These are phyloP conservation scores for Trifolium dubium DNA, from an alignment of 306 rosid species.

Conservation along the genomic window DNA sequence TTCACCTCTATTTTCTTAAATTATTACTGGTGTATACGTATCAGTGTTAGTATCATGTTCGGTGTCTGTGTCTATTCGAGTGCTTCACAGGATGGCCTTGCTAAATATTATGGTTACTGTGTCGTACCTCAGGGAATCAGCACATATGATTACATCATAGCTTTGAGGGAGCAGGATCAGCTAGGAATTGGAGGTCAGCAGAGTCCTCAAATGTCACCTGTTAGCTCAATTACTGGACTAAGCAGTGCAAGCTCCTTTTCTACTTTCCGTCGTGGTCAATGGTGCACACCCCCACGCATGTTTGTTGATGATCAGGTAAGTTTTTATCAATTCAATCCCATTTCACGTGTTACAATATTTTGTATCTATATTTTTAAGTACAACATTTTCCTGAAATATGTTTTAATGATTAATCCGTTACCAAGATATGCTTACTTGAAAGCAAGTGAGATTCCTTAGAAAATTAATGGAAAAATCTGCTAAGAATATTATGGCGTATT, in stretches of 20 bases:
- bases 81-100: background rate
- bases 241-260: slow-evolving; percentile 97
- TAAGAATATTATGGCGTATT: background rate
- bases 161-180: slow-evolving; percentile 95
- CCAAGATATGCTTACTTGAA: background rate
- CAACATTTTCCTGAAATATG: slow-evolving; percentile 19
- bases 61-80: background rate
- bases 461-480: background rate
- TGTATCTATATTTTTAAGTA: background rate
- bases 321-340: slow-evolving; percentile 23
- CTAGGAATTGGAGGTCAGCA: slow-evolving; percentile 91
- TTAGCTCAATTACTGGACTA: slow-evolving; percentile 92
- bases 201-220: slow-evolving; percentile 97
- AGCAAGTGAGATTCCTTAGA: background rate
- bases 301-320: slow-evolving; percentile 95
- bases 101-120: slow-evolving; percentile 33
- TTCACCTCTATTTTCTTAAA: background rate
- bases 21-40: background rate
- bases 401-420: background rate
- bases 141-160: slow-evolving; percentile 95
- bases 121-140: slow-evolving; percentile 75
- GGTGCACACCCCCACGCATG: slow-evolving; percentile 98
- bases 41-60: background rate
- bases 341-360: slow-evolving; percentile 17
- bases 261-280: slow-evolving; percentile 84